These are phyloP conservation scores for Kodamaea alishanica DNA, from an alignment of 1,139 yeast species.

Conservation along the genomic window DNA sequence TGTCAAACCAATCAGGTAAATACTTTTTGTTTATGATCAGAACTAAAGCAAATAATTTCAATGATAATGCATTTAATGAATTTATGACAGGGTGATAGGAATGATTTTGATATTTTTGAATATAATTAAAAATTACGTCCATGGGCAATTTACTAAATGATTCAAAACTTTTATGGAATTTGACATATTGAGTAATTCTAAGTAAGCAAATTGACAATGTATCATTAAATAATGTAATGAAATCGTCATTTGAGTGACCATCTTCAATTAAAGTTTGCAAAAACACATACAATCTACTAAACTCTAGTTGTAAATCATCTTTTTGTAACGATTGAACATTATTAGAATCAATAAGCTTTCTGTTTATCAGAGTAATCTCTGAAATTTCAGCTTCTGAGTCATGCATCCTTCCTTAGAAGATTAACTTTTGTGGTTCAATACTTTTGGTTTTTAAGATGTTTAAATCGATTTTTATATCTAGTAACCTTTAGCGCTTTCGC, in stretches of 20 bases:
- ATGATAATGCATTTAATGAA: slow-evolving; percentile 58
- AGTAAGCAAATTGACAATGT: slow-evolving; percentile 62
- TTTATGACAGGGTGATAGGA: slow-evolving; percentile 69
- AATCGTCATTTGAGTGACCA: slow-evolving; percentile 12
- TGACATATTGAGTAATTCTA: slow-evolving; percentile 40
- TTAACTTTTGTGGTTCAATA: no score
- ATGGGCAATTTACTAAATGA: no score
- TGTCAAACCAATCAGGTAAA: slow-evolving; percentile 45
- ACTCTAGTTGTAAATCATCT: slow-evolving; percentile 1
- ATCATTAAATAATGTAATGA: slow-evolving; percentile 44
- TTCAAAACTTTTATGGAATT: slow-evolving; percentile 6
- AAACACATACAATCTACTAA: not conserved
- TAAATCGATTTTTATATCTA: no score
- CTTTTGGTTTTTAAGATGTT: no score
- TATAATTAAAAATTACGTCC: slow-evolving; percentile 40
- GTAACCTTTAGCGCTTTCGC: no score
- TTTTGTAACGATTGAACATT: not conserved
- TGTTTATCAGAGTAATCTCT: not conserved
- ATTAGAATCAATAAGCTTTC: slow-evolving; percentile 1
- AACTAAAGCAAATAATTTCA: slow-evolving; percentile 45
- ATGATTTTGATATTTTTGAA: slow-evolving; percentile 67
- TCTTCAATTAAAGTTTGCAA: slow-evolving; percentile 3
- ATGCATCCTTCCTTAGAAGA: no score
- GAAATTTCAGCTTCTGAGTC: no score
- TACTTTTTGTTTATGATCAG: slow-evolving; percentile 18